These are phyloP conservation scores for Talaromyces stipitatus DNA, from an alignment of 495 filamentous ascomycete species.

Conservation along the genomic window DNA sequence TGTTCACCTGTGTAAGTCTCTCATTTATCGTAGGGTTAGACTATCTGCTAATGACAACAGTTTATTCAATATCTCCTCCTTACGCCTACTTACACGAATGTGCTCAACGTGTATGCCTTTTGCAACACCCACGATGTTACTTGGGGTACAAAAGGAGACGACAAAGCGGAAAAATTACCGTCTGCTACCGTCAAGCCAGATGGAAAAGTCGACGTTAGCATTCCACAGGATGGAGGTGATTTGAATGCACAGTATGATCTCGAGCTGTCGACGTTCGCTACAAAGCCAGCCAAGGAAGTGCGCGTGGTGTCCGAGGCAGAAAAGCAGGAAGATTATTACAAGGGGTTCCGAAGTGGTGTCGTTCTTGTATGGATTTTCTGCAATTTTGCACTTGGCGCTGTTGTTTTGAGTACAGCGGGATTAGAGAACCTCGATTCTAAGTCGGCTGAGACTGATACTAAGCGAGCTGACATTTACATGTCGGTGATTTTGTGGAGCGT, in stretches of 20 bases:
- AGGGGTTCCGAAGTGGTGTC: conserved; percentile 84
- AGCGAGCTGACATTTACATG: conserved; percentile 72
- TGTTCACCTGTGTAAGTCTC: conserved; percentile 69
- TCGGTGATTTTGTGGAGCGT: conserved; percentile 88
- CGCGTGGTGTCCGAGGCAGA: conserved; percentile 54
- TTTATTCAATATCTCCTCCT: conserved; percentile 96
- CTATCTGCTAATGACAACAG: conserved; percentile 20
- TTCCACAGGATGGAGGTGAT: conserved; percentile 78
- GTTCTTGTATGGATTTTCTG: conserved; percentile 95
- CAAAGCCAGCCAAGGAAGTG: conserved; percentile 61
- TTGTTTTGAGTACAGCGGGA: conserved; percentile 82
- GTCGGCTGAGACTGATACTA: conserved; percentile 35
- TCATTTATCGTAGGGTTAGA: neutral
- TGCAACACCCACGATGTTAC: conserved; percentile 97
- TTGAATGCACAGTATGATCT: conserved; percentile 91
- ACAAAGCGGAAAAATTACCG: conserved; percentile 76
- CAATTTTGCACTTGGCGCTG: conserved; percentile 81
- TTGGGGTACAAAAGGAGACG: conserved; percentile 95
- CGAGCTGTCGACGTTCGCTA: conserved; percentile 69
- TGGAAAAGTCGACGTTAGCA: conserved; percentile 88
- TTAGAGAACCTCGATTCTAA: conserved; percentile 53
- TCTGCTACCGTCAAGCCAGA: conserved; percentile 77
- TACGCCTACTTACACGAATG: conserved; percentile 92
- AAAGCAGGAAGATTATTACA: conserved; percentile 97
- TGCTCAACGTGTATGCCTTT: conserved; percentile 96